These are phyloP conservation scores for Lentinus tigrinus DNA, from an alignment of 768 basidiomycete species.

Conservation along the genomic window DNA sequence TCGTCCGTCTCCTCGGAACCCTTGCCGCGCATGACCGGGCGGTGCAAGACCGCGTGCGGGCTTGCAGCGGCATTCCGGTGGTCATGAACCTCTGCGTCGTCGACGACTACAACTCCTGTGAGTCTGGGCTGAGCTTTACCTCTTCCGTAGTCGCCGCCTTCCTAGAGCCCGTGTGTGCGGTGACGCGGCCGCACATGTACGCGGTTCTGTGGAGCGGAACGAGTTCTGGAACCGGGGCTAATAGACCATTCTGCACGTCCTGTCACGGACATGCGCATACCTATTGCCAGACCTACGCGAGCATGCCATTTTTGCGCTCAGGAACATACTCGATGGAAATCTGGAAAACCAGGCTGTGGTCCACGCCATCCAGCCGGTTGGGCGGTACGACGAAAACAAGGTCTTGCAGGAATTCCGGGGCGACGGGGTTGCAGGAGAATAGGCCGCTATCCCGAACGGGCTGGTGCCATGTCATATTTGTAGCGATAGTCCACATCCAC, in stretches of 20 bases:
- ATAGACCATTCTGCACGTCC: not conserved
- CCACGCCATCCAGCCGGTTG: conserved; percentile 63
- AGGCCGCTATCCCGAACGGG: not conserved
- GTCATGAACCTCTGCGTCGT: conserved; percentile 87
- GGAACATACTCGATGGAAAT: conserved; percentile 76
- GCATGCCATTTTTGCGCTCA: conserved; percentile 84
- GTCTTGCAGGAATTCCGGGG: conserved; percentile 42
- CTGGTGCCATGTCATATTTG: not conserved
- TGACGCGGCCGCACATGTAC: no score
- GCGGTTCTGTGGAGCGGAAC: not conserved
- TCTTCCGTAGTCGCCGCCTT: not conserved
- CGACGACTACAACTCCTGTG: conserved; percentile 92
- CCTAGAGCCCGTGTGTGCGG: not conserved
- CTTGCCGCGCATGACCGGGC: conserved; percentile 61
- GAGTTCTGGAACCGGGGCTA: not conserved
- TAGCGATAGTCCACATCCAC: not conserved
- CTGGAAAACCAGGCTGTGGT: conserved; percentile 79
- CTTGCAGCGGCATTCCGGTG: conserved; percentile 71
- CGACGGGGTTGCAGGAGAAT: conserved; percentile 21
- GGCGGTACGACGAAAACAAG: conserved; percentile 57
- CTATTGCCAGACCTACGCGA: conserved; percentile 73
- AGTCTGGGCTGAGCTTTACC: conserved; percentile 33
- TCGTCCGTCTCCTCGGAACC: conserved; percentile 85
- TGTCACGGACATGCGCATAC: not conserved
- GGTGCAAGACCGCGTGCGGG: conserved; percentile 74